Conservation (phyloP, 305 asterid genomes). For the Solanum aculeatissimum region DNA sequence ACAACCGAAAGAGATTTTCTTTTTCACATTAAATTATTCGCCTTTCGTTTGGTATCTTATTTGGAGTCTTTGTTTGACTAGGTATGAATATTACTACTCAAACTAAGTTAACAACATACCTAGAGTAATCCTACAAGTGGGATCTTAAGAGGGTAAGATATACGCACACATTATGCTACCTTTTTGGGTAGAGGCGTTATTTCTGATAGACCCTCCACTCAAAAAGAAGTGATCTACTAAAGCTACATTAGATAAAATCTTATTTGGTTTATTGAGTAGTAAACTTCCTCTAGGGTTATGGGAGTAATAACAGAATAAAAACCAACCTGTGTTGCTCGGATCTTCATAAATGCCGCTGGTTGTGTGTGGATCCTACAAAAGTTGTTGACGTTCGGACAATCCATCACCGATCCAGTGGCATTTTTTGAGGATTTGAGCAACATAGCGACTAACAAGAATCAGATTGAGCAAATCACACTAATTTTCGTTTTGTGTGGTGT, state of each 20-base stretch:
- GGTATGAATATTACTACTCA: not conserved
- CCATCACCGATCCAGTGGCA: too few species aligned
- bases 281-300: not conserved
- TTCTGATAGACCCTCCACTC: fast-evolving
- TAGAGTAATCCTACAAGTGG: too few species aligned
- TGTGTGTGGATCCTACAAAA: too few species aligned
- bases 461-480: not conserved
- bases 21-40: not conserved
- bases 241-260: not conserved
- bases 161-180: not conserved
- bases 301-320: not conserved
- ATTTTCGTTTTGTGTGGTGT: not conserved
- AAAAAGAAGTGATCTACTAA: not conserved
- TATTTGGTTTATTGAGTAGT: not conserved
- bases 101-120: not conserved
- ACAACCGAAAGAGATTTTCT: not conserved
- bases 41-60: not conserved
- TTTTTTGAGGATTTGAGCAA: not conserved
- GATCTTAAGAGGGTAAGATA: not conserved
- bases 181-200: not conserved
- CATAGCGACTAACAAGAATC: not conserved
- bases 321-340: too few species aligned
- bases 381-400: too few species aligned
- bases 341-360: too few species aligned
- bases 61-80: not conserved